Percentiles rank a stretch among this genome's conserved stretches.
These are phyloP conservation scores for Aciculosporium take DNA, from an alignment of 2,329 filamentous ascomycete species.

Conservation along the genomic window DNA sequence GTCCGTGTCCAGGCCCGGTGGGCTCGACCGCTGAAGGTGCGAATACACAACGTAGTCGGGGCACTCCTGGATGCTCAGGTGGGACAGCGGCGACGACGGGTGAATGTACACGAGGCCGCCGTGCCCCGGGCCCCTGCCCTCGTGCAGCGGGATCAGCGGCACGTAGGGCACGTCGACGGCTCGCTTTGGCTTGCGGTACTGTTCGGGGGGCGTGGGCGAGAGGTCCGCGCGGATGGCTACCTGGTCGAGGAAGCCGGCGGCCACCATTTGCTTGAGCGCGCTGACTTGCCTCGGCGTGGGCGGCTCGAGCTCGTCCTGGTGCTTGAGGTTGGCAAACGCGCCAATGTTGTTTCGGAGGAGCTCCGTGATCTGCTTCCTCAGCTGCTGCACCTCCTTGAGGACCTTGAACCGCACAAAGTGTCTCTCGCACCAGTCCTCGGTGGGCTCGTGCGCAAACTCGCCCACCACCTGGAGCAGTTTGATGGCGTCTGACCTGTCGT, in stretches of 20 bases:
- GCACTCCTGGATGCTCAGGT: conserved; percentile 54
- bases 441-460: conserved; percentile 64
- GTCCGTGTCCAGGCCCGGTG: conserved; percentile 33
- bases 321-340: conserved; percentile 42
- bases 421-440: conserved; percentile 60
- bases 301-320: conserved; percentile 40
- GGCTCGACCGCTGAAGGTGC: conserved; percentile 58
- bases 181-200: conserved; percentile 56
- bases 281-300: conserved; percentile 56
- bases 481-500: conserved; percentile 74
- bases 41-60: conserved; percentile 82
- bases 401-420: conserved; percentile 83
- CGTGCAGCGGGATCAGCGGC: conserved; percentile 58
- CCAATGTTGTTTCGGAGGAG: conserved; percentile 65
- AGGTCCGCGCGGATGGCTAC: conserved; percentile 83
- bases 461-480: conserved; percentile 82
- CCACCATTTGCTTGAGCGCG: conserved; percentile 78
- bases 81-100: conserved; percentile 66
- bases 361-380: conserved; percentile 69
- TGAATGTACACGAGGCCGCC: conserved; percentile 74
- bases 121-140: conserved; percentile 23
- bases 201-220: conserved; percentile 56
- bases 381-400: conserved; percentile 70
- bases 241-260: conserved; percentile 86
- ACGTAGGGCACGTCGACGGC: conserved; percentile 87